These are phyloP conservation scores for Candida mesenterica DNA, from an alignment of 1,139 yeast species.

Conservation along the genomic window DNA sequence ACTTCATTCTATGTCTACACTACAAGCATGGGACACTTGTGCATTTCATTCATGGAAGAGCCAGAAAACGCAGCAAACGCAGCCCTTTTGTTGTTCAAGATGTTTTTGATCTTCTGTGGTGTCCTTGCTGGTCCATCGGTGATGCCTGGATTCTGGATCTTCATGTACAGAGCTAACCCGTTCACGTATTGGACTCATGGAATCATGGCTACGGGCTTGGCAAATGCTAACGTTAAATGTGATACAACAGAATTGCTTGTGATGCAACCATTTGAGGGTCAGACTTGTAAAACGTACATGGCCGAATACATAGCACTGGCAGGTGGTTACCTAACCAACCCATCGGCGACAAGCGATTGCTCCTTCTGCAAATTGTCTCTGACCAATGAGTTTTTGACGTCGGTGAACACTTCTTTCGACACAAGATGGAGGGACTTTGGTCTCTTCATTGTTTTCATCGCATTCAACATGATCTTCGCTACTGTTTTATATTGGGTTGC, in stretches of 20 bases:
- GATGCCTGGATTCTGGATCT: slow-evolving; percentile 51
- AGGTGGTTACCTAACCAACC: slow-evolving; percentile 52
- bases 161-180: slow-evolving; percentile 66
- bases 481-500: slow-evolving; percentile 25
- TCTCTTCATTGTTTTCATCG: slow-evolving; percentile 38
- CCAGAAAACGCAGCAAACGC: slow-evolving; percentile 77
- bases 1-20: slow-evolving; percentile 57
- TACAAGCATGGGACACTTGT: slow-evolving; percentile 64
- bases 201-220: slow-evolving; percentile 53
- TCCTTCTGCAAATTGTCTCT: slow-evolving; percentile 46
- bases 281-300: slow-evolving; percentile 59
- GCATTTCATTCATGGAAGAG: slow-evolving; percentile 59
- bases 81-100: slow-evolving; percentile 59
- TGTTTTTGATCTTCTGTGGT: slow-evolving; percentile 80
- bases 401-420: slow-evolving; percentile 40
- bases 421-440: slow-evolving; percentile 72
- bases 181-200: slow-evolving; percentile 61
- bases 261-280: slow-evolving; percentile 47
- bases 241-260: slow-evolving; percentile 42
- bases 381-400: slow-evolving; percentile 51
- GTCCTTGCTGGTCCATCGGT: slow-evolving; percentile 62
- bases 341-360: slow-evolving; percentile 46
- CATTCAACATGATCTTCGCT: slow-evolving; percentile 21
- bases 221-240: slow-evolving; percentile 50
- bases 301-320: slow-evolving; percentile 37